These are phyloP conservation scores for Cladosporium velox DNA, from an alignment of 2,329 filamentous ascomycete species.

Conservation along the genomic window DNA sequence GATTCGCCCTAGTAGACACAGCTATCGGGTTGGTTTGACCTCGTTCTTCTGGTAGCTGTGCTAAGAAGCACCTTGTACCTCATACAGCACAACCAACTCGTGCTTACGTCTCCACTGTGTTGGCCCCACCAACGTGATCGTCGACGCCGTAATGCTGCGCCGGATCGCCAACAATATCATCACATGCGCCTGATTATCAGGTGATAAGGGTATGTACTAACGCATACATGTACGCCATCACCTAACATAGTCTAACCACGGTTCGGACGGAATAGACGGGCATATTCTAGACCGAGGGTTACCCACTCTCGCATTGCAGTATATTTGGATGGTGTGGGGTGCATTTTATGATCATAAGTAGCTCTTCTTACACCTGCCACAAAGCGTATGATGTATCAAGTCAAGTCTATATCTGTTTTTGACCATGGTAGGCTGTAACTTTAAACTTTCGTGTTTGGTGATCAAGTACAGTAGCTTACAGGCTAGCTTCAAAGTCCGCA, in stretches of 20 bases:
- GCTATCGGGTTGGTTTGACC: not conserved
- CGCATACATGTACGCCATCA: not conserved
- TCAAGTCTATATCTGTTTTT: not conserved
- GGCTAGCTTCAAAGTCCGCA: not conserved
- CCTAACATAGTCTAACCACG: not conserved
- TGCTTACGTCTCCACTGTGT: not conserved
- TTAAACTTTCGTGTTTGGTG: not conserved
- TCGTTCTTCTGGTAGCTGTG: not conserved
- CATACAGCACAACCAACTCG: not conserved
- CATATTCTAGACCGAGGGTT: not conserved
- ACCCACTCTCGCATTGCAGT: not conserved
- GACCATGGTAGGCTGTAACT: not conserved
- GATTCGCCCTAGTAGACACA: not conserved
- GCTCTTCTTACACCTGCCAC: not conserved
- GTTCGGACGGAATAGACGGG: not conserved
- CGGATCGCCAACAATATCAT: not conserved
- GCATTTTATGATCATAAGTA: not conserved
- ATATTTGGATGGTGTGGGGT: not conserved
- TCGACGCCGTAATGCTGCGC: not conserved
- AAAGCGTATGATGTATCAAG: not conserved
- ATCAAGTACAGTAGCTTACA: not conserved
- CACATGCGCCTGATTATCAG: not conserved
- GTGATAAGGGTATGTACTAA: not conserved
- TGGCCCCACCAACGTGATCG: not conserved
- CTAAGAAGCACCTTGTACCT: not conserved